Percentiles rank a stretch among this genome's conserved stretches.
phyloP scores from a whole-genome alignment of 2,329 filamentous ascomycete species.

The Fusarium nanum region DNA sequence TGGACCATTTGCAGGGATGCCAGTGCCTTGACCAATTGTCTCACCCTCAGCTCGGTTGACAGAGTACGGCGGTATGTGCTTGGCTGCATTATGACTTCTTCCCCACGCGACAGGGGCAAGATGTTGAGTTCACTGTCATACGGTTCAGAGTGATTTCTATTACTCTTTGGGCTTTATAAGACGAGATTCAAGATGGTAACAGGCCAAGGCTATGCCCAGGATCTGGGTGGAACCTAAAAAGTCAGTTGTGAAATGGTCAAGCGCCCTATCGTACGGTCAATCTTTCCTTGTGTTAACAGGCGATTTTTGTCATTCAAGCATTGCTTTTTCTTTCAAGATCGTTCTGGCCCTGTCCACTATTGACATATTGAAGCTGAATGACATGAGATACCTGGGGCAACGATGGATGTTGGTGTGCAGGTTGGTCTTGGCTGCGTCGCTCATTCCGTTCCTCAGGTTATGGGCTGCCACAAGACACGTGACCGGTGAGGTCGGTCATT shows the following conservation, averaged over 20 bases:
- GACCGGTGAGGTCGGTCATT: slow-evolving; percentile 14
- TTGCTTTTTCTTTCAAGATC: not conserved
- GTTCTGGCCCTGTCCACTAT: not conserved
- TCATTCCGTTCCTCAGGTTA: slow-evolving; percentile 11
- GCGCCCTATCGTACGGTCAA: not conserved
- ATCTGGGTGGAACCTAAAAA: not conserved
- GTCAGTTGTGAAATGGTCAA: not conserved
- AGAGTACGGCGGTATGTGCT: not conserved
- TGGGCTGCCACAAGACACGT: slow-evolving; percentile 18
- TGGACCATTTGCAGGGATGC: not conserved
- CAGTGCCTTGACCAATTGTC: not conserved
- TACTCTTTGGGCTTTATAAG: not conserved
- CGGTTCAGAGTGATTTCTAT: slow-evolving; percentile 8
- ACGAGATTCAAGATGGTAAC: too few relatives aligned
- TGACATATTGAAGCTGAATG: not conserved
- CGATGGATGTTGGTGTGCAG: not conserved
- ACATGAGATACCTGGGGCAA: not conserved
- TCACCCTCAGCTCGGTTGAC: slow-evolving; percentile 18
- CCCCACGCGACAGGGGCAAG: slow-evolving; percentile 18
- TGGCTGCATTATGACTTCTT: slow-evolving; percentile 14
- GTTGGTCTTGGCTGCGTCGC: slow-evolving; percentile 30
- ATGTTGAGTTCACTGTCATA: slow-evolving; percentile 10
- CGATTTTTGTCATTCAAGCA: not conserved
- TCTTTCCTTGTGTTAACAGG: not conserved
- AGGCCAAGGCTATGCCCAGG: not conserved